Evolutionary conservation across 257 asterid species (phyloP), one percentile per base, ranked within the genome.

Genomic region (Datura wrightii): DNA sequence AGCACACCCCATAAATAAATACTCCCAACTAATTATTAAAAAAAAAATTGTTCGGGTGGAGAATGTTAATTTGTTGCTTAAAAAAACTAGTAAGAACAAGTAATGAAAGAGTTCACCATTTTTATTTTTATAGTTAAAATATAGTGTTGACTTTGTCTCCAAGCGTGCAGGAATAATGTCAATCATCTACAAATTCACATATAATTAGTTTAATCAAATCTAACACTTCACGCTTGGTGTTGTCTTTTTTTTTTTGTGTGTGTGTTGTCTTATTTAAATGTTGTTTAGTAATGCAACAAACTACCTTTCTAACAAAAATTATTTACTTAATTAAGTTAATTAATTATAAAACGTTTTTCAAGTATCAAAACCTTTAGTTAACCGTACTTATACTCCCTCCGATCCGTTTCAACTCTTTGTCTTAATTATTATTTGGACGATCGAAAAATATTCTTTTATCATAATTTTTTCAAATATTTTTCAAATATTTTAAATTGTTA

Each of bases 101-200:
- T 24, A 24, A n/a, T n/a, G n/a, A n/a, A n/a, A n/a, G n/a, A n/a
- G n/a, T n/a, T n/a, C n/a, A n/a, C n/a, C n/a, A 39, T 3, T 65
- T 5, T 66, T 76, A n/a, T 67, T 34, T 4, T 48, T 39, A 39
- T 39, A 39, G 3, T 39, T 60, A 69, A 84, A 86, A 69, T 69
- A 54, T 41, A 10, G 42, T 76, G 88, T 84, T 88, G 88, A 86
- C 89, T 42, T 84, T 76, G 50, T 88, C 84, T 84, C 87, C 85
- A 86, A 37, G 88, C 86, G 86, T 41, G 85, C 86, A 56, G 24
- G 53, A 67, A 81, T 58, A 78, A 81, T 67, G 36, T 44, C 37
- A 81, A 63, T 74, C 36, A 62, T 84, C 59, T 36, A 62, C 36
- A 5, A 63, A 8, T 54, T 84, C 46, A 56, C 78, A 37, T 37